These are phyloP conservation scores for Calocybe gambosa DNA, from an alignment of 1,284 basidiomycete species.

Conservation along the genomic window DNA sequence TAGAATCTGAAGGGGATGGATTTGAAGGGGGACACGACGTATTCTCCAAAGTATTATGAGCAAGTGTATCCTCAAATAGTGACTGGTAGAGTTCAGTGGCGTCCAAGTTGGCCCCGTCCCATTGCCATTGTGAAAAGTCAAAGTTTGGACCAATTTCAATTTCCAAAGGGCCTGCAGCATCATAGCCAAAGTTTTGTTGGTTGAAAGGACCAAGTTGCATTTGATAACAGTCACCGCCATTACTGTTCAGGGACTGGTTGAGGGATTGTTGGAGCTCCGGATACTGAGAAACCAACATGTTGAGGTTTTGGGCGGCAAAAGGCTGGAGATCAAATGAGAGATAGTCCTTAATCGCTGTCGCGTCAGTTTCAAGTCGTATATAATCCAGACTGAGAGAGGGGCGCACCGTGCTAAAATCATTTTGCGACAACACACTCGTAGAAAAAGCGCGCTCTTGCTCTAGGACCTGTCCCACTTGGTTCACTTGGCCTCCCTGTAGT, in stretches of 20 bases:
- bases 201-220: slow-evolving; percentile 10
- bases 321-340: slow-evolving; percentile 11
- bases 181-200: slow-evolving; percentile 6
- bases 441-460: slow-evolving; percentile 8
- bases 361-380: not conserved
- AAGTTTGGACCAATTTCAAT: slow-evolving; percentile 12
- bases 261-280: slow-evolving; percentile 12
- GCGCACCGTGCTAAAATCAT: not conserved
- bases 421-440: not conserved
- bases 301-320: slow-evolving; percentile 8
- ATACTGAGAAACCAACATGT: slow-evolving; percentile 7
- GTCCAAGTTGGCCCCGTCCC: slow-evolving; percentile 3
- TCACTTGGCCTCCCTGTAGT: not conserved
- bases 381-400: not conserved
- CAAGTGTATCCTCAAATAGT: slow-evolving; percentile 1
- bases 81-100: slow-evolving; percentile 6
- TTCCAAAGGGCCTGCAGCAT: slow-evolving; percentile 12
- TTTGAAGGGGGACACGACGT: slow-evolving; percentile 8
- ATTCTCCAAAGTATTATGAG: slow-evolving; percentile 1
- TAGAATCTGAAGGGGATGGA: slow-evolving; percentile 1
- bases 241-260: slow-evolving; percentile 12
- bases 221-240: slow-evolving; percentile 11
- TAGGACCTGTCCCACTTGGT: slow-evolving; percentile 3
- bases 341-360: slow-evolving; percentile 2
- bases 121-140: slow-evolving; percentile 8